These are phyloP conservation scores for Syzygium grande DNA, from an alignment of 345 rosid genomes.

Conservation along the genomic window DNA sequence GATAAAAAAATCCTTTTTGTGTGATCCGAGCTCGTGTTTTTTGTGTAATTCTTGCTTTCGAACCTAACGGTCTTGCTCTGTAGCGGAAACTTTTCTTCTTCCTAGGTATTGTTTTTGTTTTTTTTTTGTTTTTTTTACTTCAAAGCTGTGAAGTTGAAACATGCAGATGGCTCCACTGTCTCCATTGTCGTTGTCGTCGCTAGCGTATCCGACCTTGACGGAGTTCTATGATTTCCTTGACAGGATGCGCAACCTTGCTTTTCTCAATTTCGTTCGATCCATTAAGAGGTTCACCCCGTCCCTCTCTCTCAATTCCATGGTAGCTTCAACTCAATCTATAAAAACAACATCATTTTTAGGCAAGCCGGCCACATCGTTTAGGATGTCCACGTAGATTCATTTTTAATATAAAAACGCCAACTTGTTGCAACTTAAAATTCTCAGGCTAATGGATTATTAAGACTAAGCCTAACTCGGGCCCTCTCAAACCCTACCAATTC, in stretches of 20 bases:
- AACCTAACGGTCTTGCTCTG: too few species aligned
- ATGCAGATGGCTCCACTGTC: background rate
- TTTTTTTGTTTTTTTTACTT: background rate
- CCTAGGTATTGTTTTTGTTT: background rate
- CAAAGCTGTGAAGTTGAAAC: background rate
- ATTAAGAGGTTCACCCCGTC: conserved; percentile 41
- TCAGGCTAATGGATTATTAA: too few species aligned
- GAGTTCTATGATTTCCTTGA: conserved; percentile 44
- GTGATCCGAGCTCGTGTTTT: background rate
- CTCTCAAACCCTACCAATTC: too few species aligned
- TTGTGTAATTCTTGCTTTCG: background rate
- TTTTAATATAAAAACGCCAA: too few species aligned
- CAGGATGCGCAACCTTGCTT: conserved; percentile 48
- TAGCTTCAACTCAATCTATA: background rate
- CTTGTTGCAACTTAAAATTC: too few species aligned
- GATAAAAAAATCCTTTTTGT: background rate
- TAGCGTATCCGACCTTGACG: conserved; percentile 4
- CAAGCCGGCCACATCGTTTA: too few species aligned
- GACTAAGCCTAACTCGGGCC: too few species aligned
- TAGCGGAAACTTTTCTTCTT: background rate
- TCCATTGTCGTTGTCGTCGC: background rate
- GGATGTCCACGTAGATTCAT: too few species aligned
- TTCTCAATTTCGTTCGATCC: conserved; percentile 55
- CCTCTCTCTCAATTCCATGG: background rate
- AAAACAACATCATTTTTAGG: too few species aligned